phyloP scores from a whole-genome alignment of 2,329 filamentous ascomycete genomes.

The Chalaropsis thielavioides region DNA sequence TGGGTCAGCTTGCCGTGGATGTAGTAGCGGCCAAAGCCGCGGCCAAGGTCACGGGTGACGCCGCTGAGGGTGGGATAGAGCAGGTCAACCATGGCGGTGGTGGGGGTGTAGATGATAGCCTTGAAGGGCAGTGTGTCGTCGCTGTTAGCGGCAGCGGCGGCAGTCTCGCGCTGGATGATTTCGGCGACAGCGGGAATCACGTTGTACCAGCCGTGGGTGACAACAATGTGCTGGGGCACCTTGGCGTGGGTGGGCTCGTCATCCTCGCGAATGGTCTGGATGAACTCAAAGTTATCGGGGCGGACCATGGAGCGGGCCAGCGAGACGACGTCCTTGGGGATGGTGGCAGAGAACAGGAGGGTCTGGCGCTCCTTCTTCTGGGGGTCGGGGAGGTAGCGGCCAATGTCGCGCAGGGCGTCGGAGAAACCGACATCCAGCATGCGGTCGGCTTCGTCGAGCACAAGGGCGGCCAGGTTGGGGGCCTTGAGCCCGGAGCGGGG shows the following conservation, averaged over 20 bases:
- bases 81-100: constrained; percentile 52
- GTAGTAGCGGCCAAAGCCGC: constrained; percentile 34
- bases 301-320: constrained; percentile 70
- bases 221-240: constrained; percentile 66
- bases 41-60: constrained; percentile 31
- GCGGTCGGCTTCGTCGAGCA: constrained; percentile 93
- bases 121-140: constrained; percentile 54
- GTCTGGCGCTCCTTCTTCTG: constrained; percentile 61
- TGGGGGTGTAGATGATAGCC: constrained; percentile 85
- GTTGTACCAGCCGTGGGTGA: constrained; percentile 57
- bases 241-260: constrained; percentile 73
- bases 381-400: constrained; percentile 46
- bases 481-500: constrained; percentile 46
- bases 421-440: constrained; percentile 93
- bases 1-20: constrained; percentile 76
- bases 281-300: constrained; percentile 65
- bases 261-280: constrained; percentile 72
- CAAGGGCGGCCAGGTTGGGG: constrained; percentile 76
- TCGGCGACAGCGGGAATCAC: constrained; percentile 64
- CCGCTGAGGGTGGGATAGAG: constrained; percentile 31
- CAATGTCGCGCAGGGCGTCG: constrained; percentile 48
- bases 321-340: constrained; percentile 66
- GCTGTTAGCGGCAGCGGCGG: constrained; percentile 28
- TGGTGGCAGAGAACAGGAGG: constrained; percentile 88
- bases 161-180: constrained; percentile 48